Evolutionary conservation across 1,139 yeast genomes (phyloP).

Genomic region (Oligophagozyma castellii): DNA sequence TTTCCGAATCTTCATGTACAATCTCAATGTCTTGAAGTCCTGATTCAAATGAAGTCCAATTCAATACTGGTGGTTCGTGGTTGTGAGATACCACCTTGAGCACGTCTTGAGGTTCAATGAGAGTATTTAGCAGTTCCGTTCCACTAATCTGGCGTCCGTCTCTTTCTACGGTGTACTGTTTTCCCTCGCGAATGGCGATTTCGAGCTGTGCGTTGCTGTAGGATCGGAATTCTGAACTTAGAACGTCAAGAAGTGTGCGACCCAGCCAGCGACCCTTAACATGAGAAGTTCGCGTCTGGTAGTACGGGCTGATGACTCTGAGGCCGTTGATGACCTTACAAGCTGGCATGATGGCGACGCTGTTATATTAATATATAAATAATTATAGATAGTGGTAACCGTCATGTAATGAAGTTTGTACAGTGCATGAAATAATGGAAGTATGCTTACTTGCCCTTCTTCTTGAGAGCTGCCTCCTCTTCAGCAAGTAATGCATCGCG

Average conservation of each 20-base stretch:
- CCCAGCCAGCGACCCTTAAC: slow-evolving; percentile 87
- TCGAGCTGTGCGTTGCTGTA: slow-evolving; percentile 5
- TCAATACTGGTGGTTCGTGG: slow-evolving; percentile 48
- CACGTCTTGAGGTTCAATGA: slow-evolving; percentile 33
- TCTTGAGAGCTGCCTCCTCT: slow-evolving; percentile 19
- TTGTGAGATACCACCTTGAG: slow-evolving; percentile 36
- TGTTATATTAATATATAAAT: no score
- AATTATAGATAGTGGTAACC: no score
- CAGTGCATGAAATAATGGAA: no score
- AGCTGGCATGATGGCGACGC: no score
- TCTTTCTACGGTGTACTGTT: slow-evolving; percentile 10
- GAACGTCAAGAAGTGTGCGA: slow-evolving; percentile 55
- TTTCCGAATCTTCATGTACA: slow-evolving; percentile 33
- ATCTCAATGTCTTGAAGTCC: slow-evolving; percentile 26
- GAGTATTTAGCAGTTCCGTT: slow-evolving; percentile 6
- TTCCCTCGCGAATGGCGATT: neutral
- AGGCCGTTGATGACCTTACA: slow-evolving; percentile 31
- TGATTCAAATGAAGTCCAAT: slow-evolving; percentile 19
- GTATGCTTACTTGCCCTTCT: slow-evolving; percentile 20
- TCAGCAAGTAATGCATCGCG: slow-evolving; percentile 23
- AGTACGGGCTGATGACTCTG: slow-evolving; percentile 70
- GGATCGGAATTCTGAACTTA: slow-evolving; percentile 48
- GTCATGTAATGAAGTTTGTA: no score
- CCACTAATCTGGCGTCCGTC: slow-evolving; percentile 9
- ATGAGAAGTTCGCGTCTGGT: slow-evolving; percentile 64